Conservation (phyloP, 108 stramenopile genomes). For the Fragilariopsis cylindrus region DNA sequence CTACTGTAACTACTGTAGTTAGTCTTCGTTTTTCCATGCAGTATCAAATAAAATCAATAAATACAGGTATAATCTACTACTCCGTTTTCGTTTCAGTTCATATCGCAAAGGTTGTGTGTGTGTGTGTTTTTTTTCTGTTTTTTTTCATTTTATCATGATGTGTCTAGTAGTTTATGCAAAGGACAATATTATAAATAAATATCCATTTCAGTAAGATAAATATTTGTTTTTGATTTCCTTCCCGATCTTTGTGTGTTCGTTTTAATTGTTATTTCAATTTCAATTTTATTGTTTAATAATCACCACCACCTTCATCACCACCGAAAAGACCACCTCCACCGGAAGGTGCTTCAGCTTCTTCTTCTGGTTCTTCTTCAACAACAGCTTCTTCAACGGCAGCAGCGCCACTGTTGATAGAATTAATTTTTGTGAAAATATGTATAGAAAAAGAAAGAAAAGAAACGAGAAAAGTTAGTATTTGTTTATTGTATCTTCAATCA, state of each 20-base stretch:
- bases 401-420: constrained; percentile 15
- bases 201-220: too few relatives aligned
- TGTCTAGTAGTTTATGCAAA: too few relatives aligned
- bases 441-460: not conserved
- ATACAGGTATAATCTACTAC: too few relatives aligned
- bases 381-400: constrained; percentile 48
- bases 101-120: too few relatives aligned
- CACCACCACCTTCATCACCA: constrained; percentile 51
- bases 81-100: too few relatives aligned
- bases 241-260: not conserved
- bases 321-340: constrained; percentile 59
- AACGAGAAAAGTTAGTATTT: not conserved
- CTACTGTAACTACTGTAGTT: too few relatives aligned
- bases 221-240: not conserved
- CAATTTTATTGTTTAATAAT: constrained; percentile 34
- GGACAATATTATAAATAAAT: too few relatives aligned
- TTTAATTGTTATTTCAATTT: too few relatives aligned
- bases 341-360: constrained; percentile 62
- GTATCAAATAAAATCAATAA: too few relatives aligned
- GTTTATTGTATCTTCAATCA: not conserved
- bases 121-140: too few relatives aligned
- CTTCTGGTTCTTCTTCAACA: constrained; percentile 58
- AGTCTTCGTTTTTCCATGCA: too few relatives aligned
- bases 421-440: not conserved
- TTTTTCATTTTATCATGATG: too few relatives aligned